Conservation (phyloP, 352 stramenopile genomes). For the Pythium monospermum region DNA sequence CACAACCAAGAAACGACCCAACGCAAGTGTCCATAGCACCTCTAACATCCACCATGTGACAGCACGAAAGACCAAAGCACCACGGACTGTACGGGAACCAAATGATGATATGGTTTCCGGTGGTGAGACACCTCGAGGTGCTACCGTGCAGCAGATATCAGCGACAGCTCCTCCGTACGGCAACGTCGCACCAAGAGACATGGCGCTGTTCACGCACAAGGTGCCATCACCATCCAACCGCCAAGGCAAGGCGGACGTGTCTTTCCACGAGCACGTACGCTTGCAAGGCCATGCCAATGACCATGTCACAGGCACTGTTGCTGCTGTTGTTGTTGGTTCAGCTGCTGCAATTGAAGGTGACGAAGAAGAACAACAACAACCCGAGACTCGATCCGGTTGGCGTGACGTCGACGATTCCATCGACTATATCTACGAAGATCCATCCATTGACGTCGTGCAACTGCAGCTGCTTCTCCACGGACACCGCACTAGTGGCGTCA, state of each 20-base stretch:
- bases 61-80: too few relatives aligned
- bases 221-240: background rate
- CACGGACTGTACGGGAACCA: too few relatives aligned
- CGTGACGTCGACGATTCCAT: constrained; percentile 42
- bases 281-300: background rate
- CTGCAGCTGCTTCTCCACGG: constrained; percentile 32
- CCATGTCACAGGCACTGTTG: background rate
- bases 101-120: background rate
- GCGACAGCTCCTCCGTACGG: background rate
- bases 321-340: background rate
- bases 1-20: too few relatives aligned
- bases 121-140: background rate
- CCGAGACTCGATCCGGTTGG: constrained; percentile 17
- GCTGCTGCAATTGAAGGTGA: background rate
- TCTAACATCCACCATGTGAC: too few relatives aligned
- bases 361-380: background rate
- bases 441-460: constrained; percentile 44
- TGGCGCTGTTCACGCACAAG: background rate
- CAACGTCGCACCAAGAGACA: background rate
- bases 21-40: too few relatives aligned
- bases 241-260: background rate
- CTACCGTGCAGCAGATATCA: background rate
- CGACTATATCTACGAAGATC: constrained; percentile 54
- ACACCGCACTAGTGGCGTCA: constrained; percentile 18
- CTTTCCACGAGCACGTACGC: background rate